phyloP scores from a whole-genome alignment of 2,329 filamentous ascomycete species.

The Aciculosporium take region DNA sequence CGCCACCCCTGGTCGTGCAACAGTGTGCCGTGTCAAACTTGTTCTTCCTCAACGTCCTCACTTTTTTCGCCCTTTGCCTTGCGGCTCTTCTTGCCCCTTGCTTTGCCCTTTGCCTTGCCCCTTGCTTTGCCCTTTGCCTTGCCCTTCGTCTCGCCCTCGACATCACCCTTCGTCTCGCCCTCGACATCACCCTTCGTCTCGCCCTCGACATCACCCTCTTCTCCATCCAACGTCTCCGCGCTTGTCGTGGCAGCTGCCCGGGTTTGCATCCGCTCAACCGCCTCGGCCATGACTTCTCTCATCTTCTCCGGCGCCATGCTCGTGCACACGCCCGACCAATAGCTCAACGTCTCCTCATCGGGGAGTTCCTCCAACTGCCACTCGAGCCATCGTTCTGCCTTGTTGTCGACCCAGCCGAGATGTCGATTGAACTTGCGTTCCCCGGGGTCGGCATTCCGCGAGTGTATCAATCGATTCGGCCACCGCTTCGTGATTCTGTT shows the following conservation, averaged over 20 bases:
- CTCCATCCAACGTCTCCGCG: too few relatives aligned
- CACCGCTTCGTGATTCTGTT: constrained; percentile 12
- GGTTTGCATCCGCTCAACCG: neutral
- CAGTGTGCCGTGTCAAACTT: too few relatives aligned
- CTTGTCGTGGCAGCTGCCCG: too few relatives aligned
- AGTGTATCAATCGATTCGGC: constrained; percentile 11
- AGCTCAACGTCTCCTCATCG: neutral
- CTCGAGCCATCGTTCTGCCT: constrained; percentile 14
- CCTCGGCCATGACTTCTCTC: neutral
- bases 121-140: neutral
- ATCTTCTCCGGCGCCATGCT: neutral
- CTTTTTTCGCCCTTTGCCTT: too few relatives aligned
- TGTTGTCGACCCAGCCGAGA: constrained; percentile 11
- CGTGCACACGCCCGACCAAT: neutral
- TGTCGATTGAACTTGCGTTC: constrained; percentile 12
- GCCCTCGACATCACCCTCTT: too few relatives aligned
- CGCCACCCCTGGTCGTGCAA: too few relatives aligned
- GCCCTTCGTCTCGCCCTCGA: neutral
- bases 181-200: neutral
- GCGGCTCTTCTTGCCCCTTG: neutral
- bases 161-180: too few relatives aligned
- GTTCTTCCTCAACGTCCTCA: too few relatives aligned
- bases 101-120: neutral
- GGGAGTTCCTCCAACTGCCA: constrained; percentile 8
- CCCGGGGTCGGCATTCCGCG: constrained; percentile 4